Evolutionary conservation across 768 basidiomycete species (phyloP).

Genomic region (Amanita phalloides): DNA sequence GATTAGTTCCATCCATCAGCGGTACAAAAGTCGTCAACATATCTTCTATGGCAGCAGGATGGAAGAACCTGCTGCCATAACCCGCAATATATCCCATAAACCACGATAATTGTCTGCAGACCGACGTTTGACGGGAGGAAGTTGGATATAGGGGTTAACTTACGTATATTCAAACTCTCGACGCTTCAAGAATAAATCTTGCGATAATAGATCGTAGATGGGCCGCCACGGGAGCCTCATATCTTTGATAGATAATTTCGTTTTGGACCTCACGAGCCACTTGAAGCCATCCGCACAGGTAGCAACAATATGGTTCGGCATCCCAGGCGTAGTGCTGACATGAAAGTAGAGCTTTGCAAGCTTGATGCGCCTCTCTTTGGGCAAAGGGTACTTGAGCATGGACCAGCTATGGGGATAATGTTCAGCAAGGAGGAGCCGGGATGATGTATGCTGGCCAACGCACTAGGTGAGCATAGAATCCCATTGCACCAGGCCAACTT

Average conservation of each 20-base stretch:
- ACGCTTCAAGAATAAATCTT: constrained; percentile 68
- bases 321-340: constrained; percentile 64
- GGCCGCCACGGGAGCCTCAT: constrained; percentile 78
- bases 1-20: constrained; percentile 57
- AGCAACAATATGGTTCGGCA: constrained; percentile 60
- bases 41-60: constrained; percentile 74
- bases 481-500: constrained; percentile 73
- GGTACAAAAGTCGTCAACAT: constrained; percentile 88
- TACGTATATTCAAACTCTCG: constrained; percentile 74
- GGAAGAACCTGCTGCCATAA: constrained; percentile 72
- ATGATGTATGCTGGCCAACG: constrained; percentile 18
- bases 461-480: constrained; percentile 67
- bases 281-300: constrained; percentile 55
- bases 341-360: constrained; percentile 76
- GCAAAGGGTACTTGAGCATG: constrained; percentile 81
- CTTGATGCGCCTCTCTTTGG: constrained; percentile 62
- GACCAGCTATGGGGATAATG: constrained; percentile 43
- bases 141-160: constrained; percentile 13
- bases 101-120: constrained; percentile 57
- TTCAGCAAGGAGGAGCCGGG: constrained; percentile 6
- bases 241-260: constrained; percentile 67
- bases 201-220: constrained; percentile 57
- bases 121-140: background rate
- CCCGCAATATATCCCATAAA: constrained; percentile 67
- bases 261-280: constrained; percentile 52